These are phyloP conservation scores for Globisporangium canariense DNA, from an alignment of 352 stramenopile species.

Conservation along the genomic window DNA sequence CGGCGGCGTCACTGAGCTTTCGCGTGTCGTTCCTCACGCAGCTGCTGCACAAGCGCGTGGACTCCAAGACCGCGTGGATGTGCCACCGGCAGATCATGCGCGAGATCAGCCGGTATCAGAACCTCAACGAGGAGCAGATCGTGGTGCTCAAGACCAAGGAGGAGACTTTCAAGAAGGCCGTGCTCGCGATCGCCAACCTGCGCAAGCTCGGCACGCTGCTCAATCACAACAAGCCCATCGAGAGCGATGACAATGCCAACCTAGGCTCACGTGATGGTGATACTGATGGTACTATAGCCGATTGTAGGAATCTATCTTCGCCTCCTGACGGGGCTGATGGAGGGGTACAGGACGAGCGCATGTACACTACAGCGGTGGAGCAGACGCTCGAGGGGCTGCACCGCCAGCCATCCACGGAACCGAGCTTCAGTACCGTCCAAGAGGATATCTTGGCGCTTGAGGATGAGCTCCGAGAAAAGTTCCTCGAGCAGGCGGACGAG, in stretches of 20 bases:
- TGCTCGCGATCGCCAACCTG: slow-evolving; percentile 51
- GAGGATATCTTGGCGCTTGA: slow-evolving; percentile 51
- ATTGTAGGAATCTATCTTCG: background rate
- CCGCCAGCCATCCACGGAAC: slow-evolving; percentile 1
- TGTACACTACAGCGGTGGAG: slow-evolving; percentile 44
- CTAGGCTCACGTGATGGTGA: background rate
- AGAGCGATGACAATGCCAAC: slow-evolving; percentile 13
- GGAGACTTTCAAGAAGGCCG: slow-evolving; percentile 64
- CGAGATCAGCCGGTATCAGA: slow-evolving; percentile 63
- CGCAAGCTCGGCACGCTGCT: slow-evolving; percentile 33
- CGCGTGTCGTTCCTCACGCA: slow-evolving; percentile 65
- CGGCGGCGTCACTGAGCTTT: slow-evolving; percentile 53
- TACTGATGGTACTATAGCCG: background rate
- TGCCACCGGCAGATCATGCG: slow-evolving; percentile 79
- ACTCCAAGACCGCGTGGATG: slow-evolving; percentile 78
- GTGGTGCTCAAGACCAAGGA: slow-evolving; percentile 64
- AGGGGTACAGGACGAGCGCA: slow-evolving; percentile 16
- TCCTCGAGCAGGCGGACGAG: slow-evolving; percentile 60
- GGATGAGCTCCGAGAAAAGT: slow-evolving; percentile 58
- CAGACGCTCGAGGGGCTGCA: slow-evolving; percentile 17
- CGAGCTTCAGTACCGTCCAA: slow-evolving; percentile 1
- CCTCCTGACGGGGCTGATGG: background rate
- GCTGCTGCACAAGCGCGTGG: slow-evolving; percentile 54
- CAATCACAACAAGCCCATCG: background rate
- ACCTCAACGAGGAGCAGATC: slow-evolving; percentile 67